Evolutionary conservation across 1,284 basidiomycete species (phyloP), one percentile per base, ranked within the genome.

Genomic region (Microbotryum scabiosae): DNA sequence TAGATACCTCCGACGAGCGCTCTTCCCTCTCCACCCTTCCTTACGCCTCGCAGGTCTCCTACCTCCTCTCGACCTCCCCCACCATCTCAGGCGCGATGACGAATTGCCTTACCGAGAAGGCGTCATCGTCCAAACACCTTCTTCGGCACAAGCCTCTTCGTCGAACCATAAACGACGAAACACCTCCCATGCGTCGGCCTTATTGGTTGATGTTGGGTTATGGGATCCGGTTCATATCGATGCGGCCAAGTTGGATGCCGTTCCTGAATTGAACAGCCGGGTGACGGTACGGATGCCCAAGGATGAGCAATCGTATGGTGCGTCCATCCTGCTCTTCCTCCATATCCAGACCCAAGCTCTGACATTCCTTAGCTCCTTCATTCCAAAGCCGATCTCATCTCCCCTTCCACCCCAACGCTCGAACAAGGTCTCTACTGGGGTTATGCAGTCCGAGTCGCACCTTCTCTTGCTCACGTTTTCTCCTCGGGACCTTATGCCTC

Each of bases 1-100:
- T 25, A 70, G 67, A 56, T 75, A 75, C 56, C 59, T 75, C 26
- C 68, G 74, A 12, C 72, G 71, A 58, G 63, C 67, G 10, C 61
- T 75, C 48, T 73, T 74, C 44, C 74, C 74, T 12, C 71, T 75
- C 68, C 73, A 75, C 59, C 68, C 69, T 32, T 69, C 73, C 53
- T 58, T 75, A 32, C 62, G 73, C 12, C 60, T 73, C n/a, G 74
- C 73, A 0, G 74, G 74, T 14, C 55, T 75, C 20, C 67, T 75
- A 45, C 72, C 74, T 10, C 74, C 74, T 0, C 63, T 75, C 9
- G 74, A 75, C 63, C 71, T 69, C 51, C 73, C 73, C 16, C 73
- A 74, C 56, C 74, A 75, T 54, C 57, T 75, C 36, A 60, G 74
- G 44, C 68, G 68, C 48, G 67, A 71, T 36, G 73, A 75, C 51